Evolutionary conservation across 2,329 filamentous ascomycete species (phyloP).

Genomic region (Emmonsiellopsis sp.): DNA sequence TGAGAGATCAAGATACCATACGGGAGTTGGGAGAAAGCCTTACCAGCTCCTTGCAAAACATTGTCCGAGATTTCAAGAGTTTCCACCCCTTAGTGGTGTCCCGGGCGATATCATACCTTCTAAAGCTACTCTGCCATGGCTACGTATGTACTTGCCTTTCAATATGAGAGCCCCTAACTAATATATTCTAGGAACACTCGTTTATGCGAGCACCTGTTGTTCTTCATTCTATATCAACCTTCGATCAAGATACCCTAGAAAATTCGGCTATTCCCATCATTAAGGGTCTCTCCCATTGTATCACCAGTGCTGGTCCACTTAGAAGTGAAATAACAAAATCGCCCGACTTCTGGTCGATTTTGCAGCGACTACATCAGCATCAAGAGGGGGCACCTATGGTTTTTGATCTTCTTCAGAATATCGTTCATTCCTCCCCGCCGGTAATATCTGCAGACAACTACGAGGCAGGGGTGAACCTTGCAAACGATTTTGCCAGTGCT

Average conservation of each 20-base stretch:
- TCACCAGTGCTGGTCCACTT: constrained; percentile 65
- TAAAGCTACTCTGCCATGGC: constrained; percentile 71
- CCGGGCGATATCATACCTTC: constrained; percentile 74
- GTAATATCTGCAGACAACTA: constrained; percentile 95
- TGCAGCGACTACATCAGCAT: constrained; percentile 63
- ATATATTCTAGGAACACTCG: constrained; percentile 59
- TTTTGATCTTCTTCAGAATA: constrained; percentile 76
- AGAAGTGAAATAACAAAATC: constrained; percentile 91
- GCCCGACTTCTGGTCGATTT: constrained; percentile 91
- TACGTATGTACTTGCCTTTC: constrained; percentile 52
- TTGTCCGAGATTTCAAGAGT: constrained; percentile 68
- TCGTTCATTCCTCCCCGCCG: constrained; percentile 61
- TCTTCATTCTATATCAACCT: constrained; percentile 80
- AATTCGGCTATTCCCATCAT: constrained; percentile 68
- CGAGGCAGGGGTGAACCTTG: constrained; percentile 69
- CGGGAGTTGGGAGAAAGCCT: constrained; percentile 67
- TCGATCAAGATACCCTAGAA: constrained; percentile 66
- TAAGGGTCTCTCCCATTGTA: constrained; percentile 69
- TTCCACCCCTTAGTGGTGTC: constrained; percentile 79
- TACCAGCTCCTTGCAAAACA: constrained; percentile 66
- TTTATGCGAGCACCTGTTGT: constrained; percentile 88
- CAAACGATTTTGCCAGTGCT: constrained; percentile 83
- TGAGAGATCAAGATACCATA: constrained; percentile 65
- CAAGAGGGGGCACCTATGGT: constrained; percentile 65
- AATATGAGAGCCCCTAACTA: constrained; percentile 11